Percentiles rank a stretch among this genome's conserved stretches.
Conservation (phyloP, 2,329 filamentous ascomycete species). For the Aspergillus fumigatus region DNA sequence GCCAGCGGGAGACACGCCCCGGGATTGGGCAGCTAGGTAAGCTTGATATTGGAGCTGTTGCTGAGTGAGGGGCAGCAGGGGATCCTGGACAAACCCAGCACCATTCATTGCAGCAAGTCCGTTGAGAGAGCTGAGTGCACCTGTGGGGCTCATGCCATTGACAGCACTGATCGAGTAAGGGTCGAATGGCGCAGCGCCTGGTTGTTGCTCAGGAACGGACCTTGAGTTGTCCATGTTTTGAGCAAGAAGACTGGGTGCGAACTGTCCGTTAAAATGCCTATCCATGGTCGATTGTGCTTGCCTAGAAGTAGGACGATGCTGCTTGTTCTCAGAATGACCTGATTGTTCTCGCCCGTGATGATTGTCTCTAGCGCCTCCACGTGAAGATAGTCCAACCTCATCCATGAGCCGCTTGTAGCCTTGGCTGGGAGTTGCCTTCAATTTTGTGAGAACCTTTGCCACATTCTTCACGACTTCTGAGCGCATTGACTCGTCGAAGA, state of each 20-base stretch:
- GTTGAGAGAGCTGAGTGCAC: constrained; percentile 23
- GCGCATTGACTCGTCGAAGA: constrained; percentile 90
- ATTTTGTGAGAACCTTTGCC: constrained; percentile 76
- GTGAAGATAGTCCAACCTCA: constrained; percentile 78
- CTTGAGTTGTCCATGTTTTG: constrained; percentile 35
- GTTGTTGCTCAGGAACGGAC: constrained; percentile 34
- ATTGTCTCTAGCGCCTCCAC: constrained; percentile 36
- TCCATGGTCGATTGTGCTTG: constrained; percentile 38
- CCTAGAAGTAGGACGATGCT: constrained; percentile 40
- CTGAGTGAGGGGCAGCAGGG: constrained; percentile 39
- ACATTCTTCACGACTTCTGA: constrained; percentile 87
- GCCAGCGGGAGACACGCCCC: constrained; percentile 39
- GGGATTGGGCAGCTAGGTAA: constrained; percentile 46
- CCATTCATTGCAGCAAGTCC: constrained; percentile 28
- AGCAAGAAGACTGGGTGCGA: constrained; percentile 30
- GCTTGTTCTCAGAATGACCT: constrained; percentile 37
- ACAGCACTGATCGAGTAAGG: constrained; percentile 35
- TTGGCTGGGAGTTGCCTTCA: constrained; percentile 90
- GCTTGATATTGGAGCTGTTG: constrained; percentile 57
- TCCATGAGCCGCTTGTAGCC: constrained; percentile 99
- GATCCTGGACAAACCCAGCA: constrained; percentile 35
- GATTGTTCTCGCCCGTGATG: constrained; percentile 36
- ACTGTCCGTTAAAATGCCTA: constrained; percentile 41
- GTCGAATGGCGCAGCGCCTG: constrained; percentile 33
- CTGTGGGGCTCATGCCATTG: constrained; percentile 21